Evolutionary conservation across 2,329 filamentous ascomycete species (phyloP), one percentile per base, ranked within the genome.

Genomic region (Sclerotinia minor): DNA sequence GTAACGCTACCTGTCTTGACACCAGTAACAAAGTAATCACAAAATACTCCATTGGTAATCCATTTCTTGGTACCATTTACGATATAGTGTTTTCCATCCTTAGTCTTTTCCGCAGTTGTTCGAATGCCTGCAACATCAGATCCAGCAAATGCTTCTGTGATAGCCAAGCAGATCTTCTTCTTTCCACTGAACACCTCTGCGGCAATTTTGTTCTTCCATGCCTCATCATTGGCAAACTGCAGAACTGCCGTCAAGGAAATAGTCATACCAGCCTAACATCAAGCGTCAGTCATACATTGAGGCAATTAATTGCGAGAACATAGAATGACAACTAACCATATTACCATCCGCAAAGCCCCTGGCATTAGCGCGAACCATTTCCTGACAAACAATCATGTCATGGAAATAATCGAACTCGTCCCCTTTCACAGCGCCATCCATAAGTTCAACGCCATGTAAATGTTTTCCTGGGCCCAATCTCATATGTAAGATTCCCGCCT

Each of bases 321-420:
- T 38, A 5, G 4, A n/a, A 35, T 35, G 1, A 61, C n/a, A 38
- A 52, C 92, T 92, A 2, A 91, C 89, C 85, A 96, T 87, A 79
- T 92, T 94, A 4, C 92, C 92, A 77, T 96, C 92, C 78, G 92
- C 88, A 80, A 95, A 96, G 1, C 92, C 92, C 73, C 91, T 82
- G 38, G 90, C 88, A 77, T 90, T 92, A 8, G 86, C 82, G 44
- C 92, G 84, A 1, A 85, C 83, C 72, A 91, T 80, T 79, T 96
- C 92, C 79, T 96, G 92, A 11, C 83, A 81, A 64, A 91, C 82
- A 71, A 96, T 86, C 77, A 95, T 77, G 77, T 95, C 92, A 78
- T 95, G 92, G 79, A 96, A 92, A 79, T 93, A 94, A 78, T 96
- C 92, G 74, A 94, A 96, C 70, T 94, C 89, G 78, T 92, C 87